These are phyloP conservation scores for Triticum timopheevii DNA, from an alignment of 176 grass and related monocot genomes.

Conservation along the genomic window DNA sequence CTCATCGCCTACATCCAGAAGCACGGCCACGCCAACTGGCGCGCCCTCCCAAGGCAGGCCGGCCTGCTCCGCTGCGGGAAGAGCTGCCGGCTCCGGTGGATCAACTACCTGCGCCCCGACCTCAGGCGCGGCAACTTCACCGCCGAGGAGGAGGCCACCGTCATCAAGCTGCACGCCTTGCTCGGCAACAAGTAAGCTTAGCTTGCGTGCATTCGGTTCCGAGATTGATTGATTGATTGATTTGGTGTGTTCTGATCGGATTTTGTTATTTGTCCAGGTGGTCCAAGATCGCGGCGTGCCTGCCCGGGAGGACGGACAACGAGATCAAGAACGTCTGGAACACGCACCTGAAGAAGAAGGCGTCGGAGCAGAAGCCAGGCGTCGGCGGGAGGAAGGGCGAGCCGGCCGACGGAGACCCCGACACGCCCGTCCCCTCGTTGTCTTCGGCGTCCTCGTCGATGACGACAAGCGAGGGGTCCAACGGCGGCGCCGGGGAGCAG, in stretches of 20 bases:
- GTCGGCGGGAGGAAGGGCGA: neutral
- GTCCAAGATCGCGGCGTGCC: constrained; percentile 81
- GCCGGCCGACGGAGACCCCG: neutral
- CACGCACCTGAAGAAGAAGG: constrained; percentile 88
- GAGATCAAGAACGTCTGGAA: constrained; percentile 99
- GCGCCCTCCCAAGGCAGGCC: constrained; percentile 80
- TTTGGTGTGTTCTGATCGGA: neutral
- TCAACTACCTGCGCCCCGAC: constrained; percentile 94
- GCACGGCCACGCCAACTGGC: constrained; percentile 88
- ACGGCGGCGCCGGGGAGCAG: constrained; percentile 36
- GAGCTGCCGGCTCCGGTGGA: constrained; percentile 89
- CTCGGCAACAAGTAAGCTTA: constrained; percentile 82
- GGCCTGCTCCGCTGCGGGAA: constrained; percentile 91
- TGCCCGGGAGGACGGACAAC: constrained; percentile 91
- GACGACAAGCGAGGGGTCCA: constrained; percentile 24
- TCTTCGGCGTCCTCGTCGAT: constrained; percentile 40
- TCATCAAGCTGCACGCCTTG: constrained; percentile 70
- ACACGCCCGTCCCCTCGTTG: neutral
- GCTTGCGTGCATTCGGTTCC: neutral
- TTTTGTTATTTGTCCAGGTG: constrained; percentile 40
- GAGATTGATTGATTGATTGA: neutral
- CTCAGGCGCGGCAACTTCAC: constrained; percentile 92
- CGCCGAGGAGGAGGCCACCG: constrained; percentile 66
- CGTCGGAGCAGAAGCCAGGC: constrained; percentile 14
- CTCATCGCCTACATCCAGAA: constrained; percentile 78